These are phyloP conservation scores for Diaporthe australafricana DNA, from an alignment of 2,329 filamentous ascomycete species.

Conservation along the genomic window DNA sequence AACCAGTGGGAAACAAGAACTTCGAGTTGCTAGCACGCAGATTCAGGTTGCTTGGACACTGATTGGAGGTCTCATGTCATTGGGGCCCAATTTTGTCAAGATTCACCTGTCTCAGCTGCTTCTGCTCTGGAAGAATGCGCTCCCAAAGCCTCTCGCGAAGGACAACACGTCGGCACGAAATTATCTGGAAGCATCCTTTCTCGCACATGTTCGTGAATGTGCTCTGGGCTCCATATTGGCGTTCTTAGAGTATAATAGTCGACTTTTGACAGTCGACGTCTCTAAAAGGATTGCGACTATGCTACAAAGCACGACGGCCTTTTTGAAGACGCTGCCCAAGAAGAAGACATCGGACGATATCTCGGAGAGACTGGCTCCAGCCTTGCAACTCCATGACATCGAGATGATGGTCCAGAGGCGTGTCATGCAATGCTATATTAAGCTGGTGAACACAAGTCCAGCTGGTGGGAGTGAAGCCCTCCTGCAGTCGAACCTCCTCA, in stretches of 20 bases:
- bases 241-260: constrained; percentile 93
- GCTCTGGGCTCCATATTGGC: constrained; percentile 90
- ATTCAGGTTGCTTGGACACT: constrained; percentile 98
- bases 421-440: constrained; percentile 94
- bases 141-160: constrained; percentile 93
- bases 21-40: constrained; percentile 91
- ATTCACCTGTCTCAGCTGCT: constrained; percentile 96
- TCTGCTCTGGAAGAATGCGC: constrained; percentile 94
- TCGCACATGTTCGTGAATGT: constrained; percentile 95
- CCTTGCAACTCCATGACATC: constrained; percentile 88
- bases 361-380: constrained; percentile 83
- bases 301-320: constrained; percentile 93
- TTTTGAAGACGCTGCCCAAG: constrained; percentile 84
- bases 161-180: constrained; percentile 89
- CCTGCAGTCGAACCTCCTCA: constrained; percentile 90
- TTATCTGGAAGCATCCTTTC: constrained; percentile 88
- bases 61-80: constrained; percentile 94
- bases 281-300: constrained; percentile 92
- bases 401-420: constrained; percentile 93
- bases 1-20: constrained; percentile 88
- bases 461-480: constrained; percentile 86
- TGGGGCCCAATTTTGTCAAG: constrained; percentile 98
- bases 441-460: constrained; percentile 89
- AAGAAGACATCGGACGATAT: constrained; percentile 91
- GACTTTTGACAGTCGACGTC: constrained; percentile 91